Conservation (phyloP, 768 basidiomycete species). For the Termitomyces bulborhizus region DNA sequence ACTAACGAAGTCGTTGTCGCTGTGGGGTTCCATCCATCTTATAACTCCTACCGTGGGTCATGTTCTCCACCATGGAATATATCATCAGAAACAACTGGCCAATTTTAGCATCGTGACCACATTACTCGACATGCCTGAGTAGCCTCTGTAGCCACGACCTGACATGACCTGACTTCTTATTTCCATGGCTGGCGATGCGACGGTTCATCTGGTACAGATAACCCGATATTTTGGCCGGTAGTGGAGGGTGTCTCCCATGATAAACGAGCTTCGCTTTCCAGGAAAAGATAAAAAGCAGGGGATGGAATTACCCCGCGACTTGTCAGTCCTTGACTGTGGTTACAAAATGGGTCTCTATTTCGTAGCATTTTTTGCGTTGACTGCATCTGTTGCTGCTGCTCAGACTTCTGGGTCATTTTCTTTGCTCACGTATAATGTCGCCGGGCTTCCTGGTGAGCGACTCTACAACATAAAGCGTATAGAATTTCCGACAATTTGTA, state of each 20-base stretch:
- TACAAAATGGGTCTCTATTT: not conserved
- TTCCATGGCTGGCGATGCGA: too few relatives aligned
- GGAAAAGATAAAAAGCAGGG: conserved; percentile 1
- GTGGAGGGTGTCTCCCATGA: not conserved
- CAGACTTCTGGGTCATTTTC: conserved; percentile 20
- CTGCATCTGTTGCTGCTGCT: conserved; percentile 7
- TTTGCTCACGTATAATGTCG: conserved; percentile 27
- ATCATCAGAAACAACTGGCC: not conserved
- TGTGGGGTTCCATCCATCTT: not conserved
- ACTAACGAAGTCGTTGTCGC: not conserved
- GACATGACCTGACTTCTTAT: not conserved
- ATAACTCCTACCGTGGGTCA: not conserved
- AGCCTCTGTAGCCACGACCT: not conserved
- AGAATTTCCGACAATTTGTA: not conserved
- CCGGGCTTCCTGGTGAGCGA: conserved; percentile 25
- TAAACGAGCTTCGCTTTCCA: conserved; percentile 1
- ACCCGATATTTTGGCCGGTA: not conserved
- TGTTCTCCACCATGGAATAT: not conserved
- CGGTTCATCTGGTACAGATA: not conserved
- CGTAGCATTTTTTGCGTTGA: not conserved
- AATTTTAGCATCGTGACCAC: not conserved
- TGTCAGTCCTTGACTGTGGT: not conserved
- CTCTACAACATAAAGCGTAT: not conserved
- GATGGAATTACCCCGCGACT: not conserved
- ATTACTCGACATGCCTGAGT: not conserved